Conservation (phyloP, 106 monocot genomes). For the Phalaenopsis equestris region DNA sequence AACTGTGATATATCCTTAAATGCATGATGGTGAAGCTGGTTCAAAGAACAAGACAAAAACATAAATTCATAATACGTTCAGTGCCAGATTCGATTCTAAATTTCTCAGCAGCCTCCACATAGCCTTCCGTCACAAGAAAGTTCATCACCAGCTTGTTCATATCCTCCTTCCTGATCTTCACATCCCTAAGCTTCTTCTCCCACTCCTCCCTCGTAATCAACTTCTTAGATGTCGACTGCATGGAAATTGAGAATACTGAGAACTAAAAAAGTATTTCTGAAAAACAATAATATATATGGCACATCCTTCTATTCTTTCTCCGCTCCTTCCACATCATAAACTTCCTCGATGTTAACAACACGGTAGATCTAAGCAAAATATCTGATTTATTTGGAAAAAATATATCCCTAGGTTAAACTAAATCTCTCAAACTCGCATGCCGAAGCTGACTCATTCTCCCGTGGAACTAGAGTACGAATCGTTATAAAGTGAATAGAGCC, state of each 20-base stretch:
- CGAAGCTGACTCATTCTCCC: neutral
- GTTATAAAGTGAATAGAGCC: neutral
- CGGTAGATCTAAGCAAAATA: too few species aligned
- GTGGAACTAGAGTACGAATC: neutral
- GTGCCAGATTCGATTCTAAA: conserved; percentile 55
- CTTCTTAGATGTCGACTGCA: conserved; percentile 23
- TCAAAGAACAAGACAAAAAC: neutral
- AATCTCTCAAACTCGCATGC: neutral
- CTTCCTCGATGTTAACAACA: too few species aligned
- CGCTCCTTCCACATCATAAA: conserved; percentile 9
- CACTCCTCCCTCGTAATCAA: conserved; percentile 37
- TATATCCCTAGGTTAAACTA: too few species aligned
- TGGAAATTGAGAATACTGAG: neutral
- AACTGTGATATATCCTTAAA: neutral
- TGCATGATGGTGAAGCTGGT: neutral
- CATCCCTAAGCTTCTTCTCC: conserved; percentile 41
- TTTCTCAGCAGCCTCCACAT: conserved; percentile 48
- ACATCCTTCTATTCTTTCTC: neutral
- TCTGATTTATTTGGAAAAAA: too few species aligned
- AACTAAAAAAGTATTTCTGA: neutral
- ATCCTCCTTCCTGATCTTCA: conserved; percentile 50
- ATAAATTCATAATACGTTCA: conserved; percentile 34
- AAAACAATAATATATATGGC: neutral
- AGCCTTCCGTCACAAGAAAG: conserved; percentile 57
- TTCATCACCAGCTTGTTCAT: conserved; percentile 68